phyloP scores from a whole-genome alignment of 768 basidiomycete species.

The Nidularia pulvinata region DNA sequence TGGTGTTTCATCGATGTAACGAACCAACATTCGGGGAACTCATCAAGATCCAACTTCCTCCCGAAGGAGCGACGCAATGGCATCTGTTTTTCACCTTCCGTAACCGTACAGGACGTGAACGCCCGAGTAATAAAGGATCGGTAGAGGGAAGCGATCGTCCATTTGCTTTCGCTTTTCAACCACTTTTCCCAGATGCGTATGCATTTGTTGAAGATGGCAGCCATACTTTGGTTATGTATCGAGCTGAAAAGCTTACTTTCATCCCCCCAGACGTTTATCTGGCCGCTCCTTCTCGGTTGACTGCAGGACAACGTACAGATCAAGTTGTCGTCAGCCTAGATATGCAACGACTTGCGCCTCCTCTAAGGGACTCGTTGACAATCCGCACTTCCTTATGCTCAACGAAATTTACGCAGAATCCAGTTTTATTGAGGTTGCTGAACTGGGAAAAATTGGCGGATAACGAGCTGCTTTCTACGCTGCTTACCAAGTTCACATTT shows the following conservation, averaged over 20 bases:
- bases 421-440: constrained; percentile 76
- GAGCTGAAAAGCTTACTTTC: constrained; percentile 68
- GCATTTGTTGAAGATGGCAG: constrained; percentile 90
- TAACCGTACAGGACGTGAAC: constrained; percentile 59
- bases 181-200: constrained; percentile 73
- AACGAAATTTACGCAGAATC: constrained; percentile 89
- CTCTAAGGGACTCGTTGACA: constrained; percentile 74
- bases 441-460: constrained; percentile 77
- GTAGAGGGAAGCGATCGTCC: constrained; percentile 61
- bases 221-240: constrained; percentile 84
- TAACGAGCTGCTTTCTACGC: constrained; percentile 63
- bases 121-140: constrained; percentile 28
- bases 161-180: constrained; percentile 93
- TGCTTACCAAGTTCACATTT: constrained; percentile 86
- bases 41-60: constrained; percentile 81
- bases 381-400: constrained; percentile 93
- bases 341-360: constrained; percentile 62
- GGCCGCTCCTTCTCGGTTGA: constrained; percentile 59
- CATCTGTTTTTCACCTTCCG: constrained; percentile 96
- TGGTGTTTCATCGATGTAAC: constrained; percentile 87
- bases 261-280: constrained; percentile 74
- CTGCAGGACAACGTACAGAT: constrained; percentile 57
- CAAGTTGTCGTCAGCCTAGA: constrained; percentile 57
- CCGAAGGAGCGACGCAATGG: constrained; percentile 69
- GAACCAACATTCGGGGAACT: constrained; percentile 94